Conservation (phyloP, 495 filamentous ascomycete species). For the Penicillium pancosmium region DNA sequence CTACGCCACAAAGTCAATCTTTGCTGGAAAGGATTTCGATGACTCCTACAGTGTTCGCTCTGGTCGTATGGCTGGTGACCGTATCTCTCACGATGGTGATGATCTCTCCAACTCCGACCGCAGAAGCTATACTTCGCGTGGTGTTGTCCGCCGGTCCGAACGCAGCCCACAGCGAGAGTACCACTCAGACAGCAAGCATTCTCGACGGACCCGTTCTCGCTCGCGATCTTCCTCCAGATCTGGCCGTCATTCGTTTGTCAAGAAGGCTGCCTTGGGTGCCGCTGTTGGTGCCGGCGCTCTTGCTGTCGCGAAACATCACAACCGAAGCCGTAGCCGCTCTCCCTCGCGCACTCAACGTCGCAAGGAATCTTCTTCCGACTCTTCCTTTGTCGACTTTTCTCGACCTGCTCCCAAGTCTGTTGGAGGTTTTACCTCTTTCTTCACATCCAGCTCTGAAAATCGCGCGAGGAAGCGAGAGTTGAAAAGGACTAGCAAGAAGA, state of each 20-base stretch:
- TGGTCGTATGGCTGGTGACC: constrained; percentile 40
- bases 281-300: constrained; percentile 47
- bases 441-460: constrained; percentile 52
- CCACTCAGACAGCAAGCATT: constrained; percentile 27
- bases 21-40: constrained; percentile 56
- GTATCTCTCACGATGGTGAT: constrained; percentile 38
- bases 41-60: constrained; percentile 62
- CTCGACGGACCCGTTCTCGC: constrained; percentile 43
- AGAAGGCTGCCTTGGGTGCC: constrained; percentile 48
- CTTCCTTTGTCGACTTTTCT: constrained; percentile 38
- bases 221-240: constrained; percentile 48
- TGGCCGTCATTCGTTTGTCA: constrained; percentile 40
- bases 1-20: constrained; percentile 58
- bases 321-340: constrained; percentile 35
- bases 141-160: constrained; percentile 38
- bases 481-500: constrained; percentile 34
- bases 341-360: constrained; percentile 32
- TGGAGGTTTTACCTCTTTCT: constrained; percentile 47
- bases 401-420: constrained; percentile 32
- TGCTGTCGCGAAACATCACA: constrained; percentile 34
- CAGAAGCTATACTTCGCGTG: constrained; percentile 49
- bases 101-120: constrained; percentile 40
- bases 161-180: constrained; percentile 37
- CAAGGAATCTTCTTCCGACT: constrained; percentile 42
- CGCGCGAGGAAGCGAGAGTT: constrained; percentile 40